phyloP scores from a whole-genome alignment of 306 rosid species.

The Citrullus colocynthis region DNA sequence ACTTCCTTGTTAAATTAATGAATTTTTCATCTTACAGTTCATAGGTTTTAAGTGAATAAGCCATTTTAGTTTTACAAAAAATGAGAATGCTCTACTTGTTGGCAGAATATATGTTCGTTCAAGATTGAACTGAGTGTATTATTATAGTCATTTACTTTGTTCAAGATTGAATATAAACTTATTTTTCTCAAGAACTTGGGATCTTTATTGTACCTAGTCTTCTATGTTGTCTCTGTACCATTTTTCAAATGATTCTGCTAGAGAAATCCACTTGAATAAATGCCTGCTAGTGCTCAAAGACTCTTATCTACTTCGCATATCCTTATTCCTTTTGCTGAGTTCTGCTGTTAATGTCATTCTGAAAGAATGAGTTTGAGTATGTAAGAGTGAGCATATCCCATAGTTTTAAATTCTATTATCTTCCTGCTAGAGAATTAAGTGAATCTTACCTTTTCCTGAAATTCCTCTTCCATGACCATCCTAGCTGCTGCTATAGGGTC shows the following conservation, averaged over 20 bases:
- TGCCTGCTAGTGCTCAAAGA: background rate
- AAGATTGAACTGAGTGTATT: background rate
- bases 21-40: slow-evolving; percentile 6
- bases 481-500: background rate
- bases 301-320: background rate
- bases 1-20: background rate
- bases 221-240: background rate
- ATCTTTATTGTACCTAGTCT: background rate
- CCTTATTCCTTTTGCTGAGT: background rate
- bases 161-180: background rate
- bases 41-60: background rate
- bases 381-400: background rate
- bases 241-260: background rate
- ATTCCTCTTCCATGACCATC: background rate
- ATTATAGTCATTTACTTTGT: background rate
- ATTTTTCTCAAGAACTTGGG: background rate
- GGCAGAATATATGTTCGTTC: background rate
- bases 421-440: background rate
- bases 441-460: background rate
- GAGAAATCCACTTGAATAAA: background rate
- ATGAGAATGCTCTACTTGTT: background rate
- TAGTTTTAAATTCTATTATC: background rate
- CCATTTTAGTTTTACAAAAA: background rate
- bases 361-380: background rate
- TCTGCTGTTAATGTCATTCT: background rate